These are phyloP conservation scores for Zygoascus ofunaensis DNA, from an alignment of 805 yeast species.

Conservation along the genomic window DNA sequence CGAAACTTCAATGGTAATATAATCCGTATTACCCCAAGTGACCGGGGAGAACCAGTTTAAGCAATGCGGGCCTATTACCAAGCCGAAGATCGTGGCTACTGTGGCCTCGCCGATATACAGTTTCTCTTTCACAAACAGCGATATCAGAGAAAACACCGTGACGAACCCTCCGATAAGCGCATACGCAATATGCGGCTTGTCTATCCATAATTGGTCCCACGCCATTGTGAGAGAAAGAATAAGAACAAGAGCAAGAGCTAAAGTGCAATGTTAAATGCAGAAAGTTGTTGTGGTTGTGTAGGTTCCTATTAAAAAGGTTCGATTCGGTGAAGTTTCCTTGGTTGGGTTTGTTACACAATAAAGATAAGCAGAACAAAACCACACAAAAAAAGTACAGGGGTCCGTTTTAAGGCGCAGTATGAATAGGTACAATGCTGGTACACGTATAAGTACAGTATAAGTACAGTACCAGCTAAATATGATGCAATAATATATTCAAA, in stretches of 20 bases:
- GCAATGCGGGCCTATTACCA: constrained; percentile 83
- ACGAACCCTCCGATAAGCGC: constrained; percentile 81
- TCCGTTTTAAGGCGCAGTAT: too few relatives aligned
- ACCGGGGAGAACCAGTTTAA: constrained; percentile 75
- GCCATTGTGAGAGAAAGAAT: constrained; percentile 19
- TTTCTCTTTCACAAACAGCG: constrained; percentile 73
- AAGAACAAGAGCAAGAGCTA: too few relatives aligned
- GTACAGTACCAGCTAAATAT: too few relatives aligned
- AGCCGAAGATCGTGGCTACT: constrained; percentile 75
- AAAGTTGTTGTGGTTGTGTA: too few relatives aligned
- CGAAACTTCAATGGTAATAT: constrained; percentile 72
- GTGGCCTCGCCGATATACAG: constrained; percentile 88
- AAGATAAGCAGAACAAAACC: neutral
- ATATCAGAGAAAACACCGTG: constrained; percentile 68
- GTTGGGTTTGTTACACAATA: neutral
- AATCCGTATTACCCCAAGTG: constrained; percentile 78
- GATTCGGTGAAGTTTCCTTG: too few relatives aligned
- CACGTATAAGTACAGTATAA: too few relatives aligned
- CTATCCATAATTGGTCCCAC: constrained; percentile 34
- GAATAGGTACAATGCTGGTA: too few relatives aligned
- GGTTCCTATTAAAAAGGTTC: too few relatives aligned
- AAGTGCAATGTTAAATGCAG: too few relatives aligned
- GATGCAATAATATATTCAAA: too few relatives aligned
- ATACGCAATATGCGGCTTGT: constrained; percentile 75
- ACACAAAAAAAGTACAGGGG: too few relatives aligned